These are phyloP conservation scores for Laetiporus sulphureus DNA, from an alignment of 1,284 basidiomycete species.

Conservation along the genomic window DNA sequence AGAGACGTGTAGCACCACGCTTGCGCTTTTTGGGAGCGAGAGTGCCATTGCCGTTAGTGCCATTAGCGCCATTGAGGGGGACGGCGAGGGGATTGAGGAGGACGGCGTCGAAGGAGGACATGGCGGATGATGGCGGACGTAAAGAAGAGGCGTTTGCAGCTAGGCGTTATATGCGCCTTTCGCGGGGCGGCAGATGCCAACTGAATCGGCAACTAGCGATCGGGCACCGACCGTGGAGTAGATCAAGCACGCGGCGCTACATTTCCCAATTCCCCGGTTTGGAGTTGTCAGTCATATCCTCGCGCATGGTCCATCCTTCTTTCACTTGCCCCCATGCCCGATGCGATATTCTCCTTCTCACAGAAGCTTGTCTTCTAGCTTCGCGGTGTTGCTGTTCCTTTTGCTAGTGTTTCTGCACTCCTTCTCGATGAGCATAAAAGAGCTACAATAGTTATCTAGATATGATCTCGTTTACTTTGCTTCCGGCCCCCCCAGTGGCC, in stretches of 20 bases:
- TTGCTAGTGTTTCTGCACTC: no score
- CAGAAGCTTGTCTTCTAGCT: no score
- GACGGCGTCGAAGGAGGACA: slow-evolving; percentile 30
- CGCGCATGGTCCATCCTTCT: no score
- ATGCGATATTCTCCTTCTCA: background rate
- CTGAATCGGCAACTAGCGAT: background rate
- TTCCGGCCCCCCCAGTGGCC: no score
- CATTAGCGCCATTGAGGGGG: slow-evolving; percentile 21
- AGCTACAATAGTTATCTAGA: no score
- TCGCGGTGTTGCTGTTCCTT: no score
- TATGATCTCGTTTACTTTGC: no score
- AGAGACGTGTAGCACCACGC: slow-evolving; percentile 69
- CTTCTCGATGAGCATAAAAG: no score
- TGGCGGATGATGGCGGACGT: slow-evolving; percentile 16
- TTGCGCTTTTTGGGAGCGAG: slow-evolving; percentile 56
- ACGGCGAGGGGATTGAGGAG: slow-evolving; percentile 13
- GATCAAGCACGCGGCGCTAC: background rate
- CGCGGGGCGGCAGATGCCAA: background rate
- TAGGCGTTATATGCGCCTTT: background rate
- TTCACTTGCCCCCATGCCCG: background rate
- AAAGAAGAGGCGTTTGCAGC: no score
- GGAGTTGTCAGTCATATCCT: no score
- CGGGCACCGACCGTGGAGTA: background rate
- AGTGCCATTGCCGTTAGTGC: slow-evolving; percentile 18
- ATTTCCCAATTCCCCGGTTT: background rate